These are phyloP conservation scores for Pyrenula massariospora DNA, from an alignment of 495 filamentous ascomycete species.

Conservation along the genomic window DNA sequence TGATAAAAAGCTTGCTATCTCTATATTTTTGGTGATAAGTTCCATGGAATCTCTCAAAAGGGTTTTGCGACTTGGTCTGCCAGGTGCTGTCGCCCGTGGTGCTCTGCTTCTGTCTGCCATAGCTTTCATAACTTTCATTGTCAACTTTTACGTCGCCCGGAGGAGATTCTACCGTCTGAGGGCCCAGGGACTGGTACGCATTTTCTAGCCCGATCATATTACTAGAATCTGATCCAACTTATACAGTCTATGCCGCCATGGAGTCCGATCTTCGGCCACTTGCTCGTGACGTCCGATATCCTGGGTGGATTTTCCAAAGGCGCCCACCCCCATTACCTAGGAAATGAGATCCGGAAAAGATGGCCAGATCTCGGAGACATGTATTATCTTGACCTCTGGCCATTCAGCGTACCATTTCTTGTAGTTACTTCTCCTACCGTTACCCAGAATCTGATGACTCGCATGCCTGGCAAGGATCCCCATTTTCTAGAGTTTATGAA, in stretches of 20 bases:
- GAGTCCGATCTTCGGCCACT: conserved; percentile 11
- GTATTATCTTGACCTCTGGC: conserved; percentile 23
- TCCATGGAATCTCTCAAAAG: too few species aligned
- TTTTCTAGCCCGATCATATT: too few species aligned
- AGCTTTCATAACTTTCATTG: too few species aligned
- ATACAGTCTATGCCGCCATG: conserved; percentile 13
- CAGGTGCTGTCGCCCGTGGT: too few species aligned
- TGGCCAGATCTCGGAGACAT: conserved; percentile 15
- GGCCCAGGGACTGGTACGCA: too few species aligned
- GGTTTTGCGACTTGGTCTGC: too few species aligned
- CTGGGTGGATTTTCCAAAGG: conserved; percentile 6
- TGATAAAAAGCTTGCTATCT: too few species aligned
- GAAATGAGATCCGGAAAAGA: conserved; percentile 10
- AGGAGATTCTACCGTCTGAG: too few species aligned
- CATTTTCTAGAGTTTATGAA: conserved; percentile 5
- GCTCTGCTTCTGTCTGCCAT: too few species aligned
- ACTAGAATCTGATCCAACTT: background rate
- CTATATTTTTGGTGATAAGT: too few species aligned
- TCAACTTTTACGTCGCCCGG: too few species aligned
- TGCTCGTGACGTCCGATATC: conserved; percentile 7
- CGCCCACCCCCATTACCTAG: conserved; percentile 12
- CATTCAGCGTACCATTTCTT: conserved; percentile 17
- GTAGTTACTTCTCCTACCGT: conserved; percentile 25
- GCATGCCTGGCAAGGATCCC: conserved; percentile 10
- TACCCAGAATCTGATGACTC: conserved; percentile 12